Conservation (phyloP, 768 basidiomycete genomes). For the Cystoderma amianthinum region DNA sequence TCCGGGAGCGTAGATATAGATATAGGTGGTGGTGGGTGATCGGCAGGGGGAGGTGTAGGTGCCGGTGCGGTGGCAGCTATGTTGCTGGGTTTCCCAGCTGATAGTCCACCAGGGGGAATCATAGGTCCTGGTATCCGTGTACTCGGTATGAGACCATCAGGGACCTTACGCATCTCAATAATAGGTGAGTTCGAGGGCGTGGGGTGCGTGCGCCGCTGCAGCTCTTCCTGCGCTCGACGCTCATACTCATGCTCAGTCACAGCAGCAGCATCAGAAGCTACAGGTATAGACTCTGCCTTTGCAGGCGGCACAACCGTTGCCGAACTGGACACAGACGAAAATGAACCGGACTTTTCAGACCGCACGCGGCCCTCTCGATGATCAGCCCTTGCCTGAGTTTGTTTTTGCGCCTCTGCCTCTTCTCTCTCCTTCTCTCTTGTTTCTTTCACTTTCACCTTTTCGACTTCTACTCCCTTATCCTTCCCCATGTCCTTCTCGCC, state of each 20-base stretch:
- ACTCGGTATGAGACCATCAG: conserved; percentile 9
- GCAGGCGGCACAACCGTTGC: not conserved
- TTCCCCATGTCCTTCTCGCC: conserved; percentile 18
- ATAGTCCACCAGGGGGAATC: not conserved
- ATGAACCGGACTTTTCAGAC: not conserved
- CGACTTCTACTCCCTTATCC: conserved; percentile 16
- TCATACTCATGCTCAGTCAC: conserved; percentile 16
- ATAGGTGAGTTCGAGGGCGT: conserved; percentile 63
- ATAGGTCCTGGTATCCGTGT: not conserved
- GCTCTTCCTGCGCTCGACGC: conserved; percentile 13
- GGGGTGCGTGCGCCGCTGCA: conserved; percentile 28
- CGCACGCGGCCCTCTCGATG: not conserved
- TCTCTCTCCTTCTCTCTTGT: conserved; percentile 18
- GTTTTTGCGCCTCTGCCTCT: conserved; percentile 23
- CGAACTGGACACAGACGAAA: not conserved
- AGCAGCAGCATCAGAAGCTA: not conserved
- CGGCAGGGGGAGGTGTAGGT: not conserved
- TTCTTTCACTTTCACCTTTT: conserved; percentile 18
- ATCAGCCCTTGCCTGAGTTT: not conserved
- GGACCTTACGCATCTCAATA: conserved; percentile 18
- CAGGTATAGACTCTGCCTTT: not conserved
- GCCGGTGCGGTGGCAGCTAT: too few species aligned
- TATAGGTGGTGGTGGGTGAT: not conserved
- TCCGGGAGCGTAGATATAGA: not conserved
- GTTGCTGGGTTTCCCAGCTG: not conserved